Conservation (phyloP, 805 yeast species). For the Myxozyma mucilagina region DNA sequence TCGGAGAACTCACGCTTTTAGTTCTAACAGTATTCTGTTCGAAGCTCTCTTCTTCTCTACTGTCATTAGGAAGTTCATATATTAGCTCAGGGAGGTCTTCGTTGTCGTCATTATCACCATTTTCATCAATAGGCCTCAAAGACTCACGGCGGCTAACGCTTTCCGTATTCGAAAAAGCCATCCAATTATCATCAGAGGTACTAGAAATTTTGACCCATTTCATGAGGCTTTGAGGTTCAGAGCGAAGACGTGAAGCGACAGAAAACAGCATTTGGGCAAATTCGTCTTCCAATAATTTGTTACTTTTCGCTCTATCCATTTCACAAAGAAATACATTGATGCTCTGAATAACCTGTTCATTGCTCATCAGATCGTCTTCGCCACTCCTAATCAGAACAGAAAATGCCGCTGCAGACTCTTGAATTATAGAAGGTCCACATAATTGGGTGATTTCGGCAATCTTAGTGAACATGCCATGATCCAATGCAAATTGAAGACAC, state of each 20-base stretch:
- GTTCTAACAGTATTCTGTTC: no score
- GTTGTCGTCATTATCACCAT: not conserved
- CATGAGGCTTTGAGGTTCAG: constrained; percentile 28
- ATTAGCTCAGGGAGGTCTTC: constrained; percentile 23
- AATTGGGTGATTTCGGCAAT: constrained; percentile 15
- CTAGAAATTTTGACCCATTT: constrained; percentile 23
- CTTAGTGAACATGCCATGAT: constrained; percentile 27
- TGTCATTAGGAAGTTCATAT: constrained; percentile 22
- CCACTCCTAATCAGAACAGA: constrained; percentile 19
- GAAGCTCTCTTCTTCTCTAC: not conserved
- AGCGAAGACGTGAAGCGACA: constrained; percentile 27
- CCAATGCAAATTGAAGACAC: constrained; percentile 24
- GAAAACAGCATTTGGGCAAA: constrained; percentile 31
- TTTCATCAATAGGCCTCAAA: not conserved
- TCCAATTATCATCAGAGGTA: not conserved
- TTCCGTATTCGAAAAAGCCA: not conserved
- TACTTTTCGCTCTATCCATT: constrained; percentile 12
- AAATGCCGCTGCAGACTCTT: constrained; percentile 23
- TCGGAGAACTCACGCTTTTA: no score
- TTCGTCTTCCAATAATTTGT: constrained; percentile 19
- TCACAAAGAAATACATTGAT: constrained; percentile 20
- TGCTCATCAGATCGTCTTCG: constrained; percentile 26
- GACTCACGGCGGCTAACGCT: not conserved
- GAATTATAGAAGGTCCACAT: constrained; percentile 18
- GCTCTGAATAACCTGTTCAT: constrained; percentile 21